Base-by-base conservation (phyloP, 2,329 filamentous ascomycete species). In the Podosphaera leucotricha region DNA sequence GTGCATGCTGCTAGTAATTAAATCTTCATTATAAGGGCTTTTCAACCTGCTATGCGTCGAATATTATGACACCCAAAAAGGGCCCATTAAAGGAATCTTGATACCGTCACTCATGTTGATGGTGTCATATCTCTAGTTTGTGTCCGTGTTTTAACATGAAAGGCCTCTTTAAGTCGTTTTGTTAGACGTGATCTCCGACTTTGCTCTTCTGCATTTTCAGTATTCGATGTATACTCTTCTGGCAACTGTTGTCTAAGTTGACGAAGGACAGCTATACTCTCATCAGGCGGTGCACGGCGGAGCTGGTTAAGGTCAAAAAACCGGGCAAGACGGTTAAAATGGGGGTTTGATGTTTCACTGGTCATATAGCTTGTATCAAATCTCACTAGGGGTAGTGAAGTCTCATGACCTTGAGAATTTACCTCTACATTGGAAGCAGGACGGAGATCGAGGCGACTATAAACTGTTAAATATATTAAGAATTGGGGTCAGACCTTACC, bases 201-300 rank as follows among this genome's bases (percentile, higher is more conserved):
- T 44, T 44, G 45, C 33, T 54, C 53, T 42, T 57, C 55, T 0
- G 30, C 44, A n/a, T 47, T 47, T 21, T 50, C 48, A 18, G 39
- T 41, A 30, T 37, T 36, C 6, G 35, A 15, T 13, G 33, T 47
- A 10, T 33, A 50, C 35, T 51, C 51, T 24, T 44, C 45, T 38
- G 48, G 50, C 19, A 53, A 48, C 58, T 61, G 47, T 62, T 64
- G 50, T 62, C 64, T 35, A 40, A 67, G 62, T 43, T 66, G 65
- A 30, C 73, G 64, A 4, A 77, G 61, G 5, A 66, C 68, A 44
- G 68, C 70, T 44, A 77, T 71, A n/a, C 72, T 70, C 57, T 77
- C 73, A 50, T 75, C 70, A 2, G 67, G 63, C 0, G 71, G 62
- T n/a, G 72, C 72, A 47, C 74, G 65, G 10, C 72, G 66, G 16